phyloP scores from a whole-genome alignment of 345 rosid genomes.

The Excoecaria cochinchinensis region DNA sequence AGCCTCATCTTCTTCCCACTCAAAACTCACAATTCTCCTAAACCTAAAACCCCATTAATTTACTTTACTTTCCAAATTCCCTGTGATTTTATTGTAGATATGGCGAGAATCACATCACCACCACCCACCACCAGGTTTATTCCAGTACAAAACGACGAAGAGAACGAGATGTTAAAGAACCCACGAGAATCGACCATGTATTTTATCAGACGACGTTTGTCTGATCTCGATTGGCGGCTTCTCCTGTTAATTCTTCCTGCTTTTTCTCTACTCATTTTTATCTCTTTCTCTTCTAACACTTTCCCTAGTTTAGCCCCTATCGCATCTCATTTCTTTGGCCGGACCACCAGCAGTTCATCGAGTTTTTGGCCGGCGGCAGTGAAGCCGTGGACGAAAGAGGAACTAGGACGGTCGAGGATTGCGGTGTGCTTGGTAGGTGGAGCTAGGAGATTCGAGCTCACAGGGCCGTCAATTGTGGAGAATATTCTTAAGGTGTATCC shows the following conservation, averaged over 20 bases:
- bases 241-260: conserved; percentile 22
- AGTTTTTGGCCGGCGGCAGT: neutral
- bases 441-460: conserved; percentile 85
- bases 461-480: conserved; percentile 82
- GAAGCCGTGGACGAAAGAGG: conserved; percentile 14
- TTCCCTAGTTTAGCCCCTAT: conserved; percentile 20
- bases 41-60: neutral
- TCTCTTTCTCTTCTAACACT: conserved; percentile 10
- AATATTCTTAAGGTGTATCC: conserved; percentile 62
- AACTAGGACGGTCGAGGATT: conserved; percentile 47
- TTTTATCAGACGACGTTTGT: neutral
- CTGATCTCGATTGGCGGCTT: conserved; percentile 17
- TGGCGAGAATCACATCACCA: no score
- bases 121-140: neutral
- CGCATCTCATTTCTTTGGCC: conserved; percentile 5
- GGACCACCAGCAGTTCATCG: neutral
- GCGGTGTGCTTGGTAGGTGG: conserved; percentile 96
- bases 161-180: neutral
- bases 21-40: neutral
- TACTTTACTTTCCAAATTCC: no score
- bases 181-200: neutral
- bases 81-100: no score
- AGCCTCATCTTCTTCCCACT: neutral
- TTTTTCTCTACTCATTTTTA: conserved; percentile 8
- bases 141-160: neutral